These are phyloP conservation scores for Eucalyptus dawsonii DNA, from an alignment of 345 rosid species.

Conservation along the genomic window DNA sequence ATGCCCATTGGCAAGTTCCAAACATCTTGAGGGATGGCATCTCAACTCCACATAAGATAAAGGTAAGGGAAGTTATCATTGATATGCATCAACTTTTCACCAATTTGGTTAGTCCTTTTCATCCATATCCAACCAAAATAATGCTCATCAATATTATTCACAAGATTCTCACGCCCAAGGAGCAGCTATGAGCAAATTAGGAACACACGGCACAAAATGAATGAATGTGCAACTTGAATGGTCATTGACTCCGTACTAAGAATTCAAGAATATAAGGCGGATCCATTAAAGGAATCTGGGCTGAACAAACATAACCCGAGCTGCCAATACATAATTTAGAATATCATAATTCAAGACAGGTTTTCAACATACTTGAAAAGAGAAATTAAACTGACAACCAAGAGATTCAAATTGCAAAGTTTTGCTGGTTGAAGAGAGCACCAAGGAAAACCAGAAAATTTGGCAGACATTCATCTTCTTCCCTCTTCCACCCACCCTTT, in stretches of 20 bases:
- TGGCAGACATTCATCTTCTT: background rate
- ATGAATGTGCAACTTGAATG: background rate
- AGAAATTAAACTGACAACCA: background rate
- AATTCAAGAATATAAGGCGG: background rate
- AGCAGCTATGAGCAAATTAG: background rate
- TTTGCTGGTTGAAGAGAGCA: background rate
- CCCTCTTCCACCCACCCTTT: background rate
- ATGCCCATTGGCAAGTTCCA: background rate
- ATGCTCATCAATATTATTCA: background rate
- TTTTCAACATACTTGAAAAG: background rate
- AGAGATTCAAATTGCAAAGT: background rate
- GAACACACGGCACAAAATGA: background rate
- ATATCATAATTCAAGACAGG: background rate
- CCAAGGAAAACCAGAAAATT: background rate
- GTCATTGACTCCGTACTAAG: background rate
- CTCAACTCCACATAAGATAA: background rate
- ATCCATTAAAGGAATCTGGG: background rate
- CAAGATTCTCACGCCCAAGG: background rate
- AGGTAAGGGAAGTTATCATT: background rate
- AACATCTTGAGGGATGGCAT: background rate
- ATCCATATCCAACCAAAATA: background rate
- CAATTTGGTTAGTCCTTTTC: background rate
- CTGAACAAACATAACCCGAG: background rate
- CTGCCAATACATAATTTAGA: background rate
- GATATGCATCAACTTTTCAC: background rate